Base-by-base conservation (phyloP, 768 basidiomycete species). In the Boletus barrowsii region DNA sequence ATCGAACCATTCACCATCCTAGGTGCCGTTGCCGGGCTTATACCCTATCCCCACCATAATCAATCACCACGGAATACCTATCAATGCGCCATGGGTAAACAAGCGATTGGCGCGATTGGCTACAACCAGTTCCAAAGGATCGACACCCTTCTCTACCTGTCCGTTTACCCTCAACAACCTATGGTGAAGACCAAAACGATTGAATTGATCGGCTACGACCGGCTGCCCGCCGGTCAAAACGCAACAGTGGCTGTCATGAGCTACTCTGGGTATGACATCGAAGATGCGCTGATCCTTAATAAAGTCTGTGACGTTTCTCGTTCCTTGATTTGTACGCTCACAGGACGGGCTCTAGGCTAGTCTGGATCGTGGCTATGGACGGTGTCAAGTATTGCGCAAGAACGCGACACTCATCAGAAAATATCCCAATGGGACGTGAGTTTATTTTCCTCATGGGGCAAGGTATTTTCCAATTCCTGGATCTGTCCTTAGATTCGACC, bases 151-250 rank as follows among this genome's bases (percentile, higher is more conserved):
- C 79, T 99, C n/a, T 99, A 99, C 73, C 81, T 99, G 47, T 89
- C 92, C 35, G 94, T 98, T 10, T 99, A 99, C 63, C 97, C 97
- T 22, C 97, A 99, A 67, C 93, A 98, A 64, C 97, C 97, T 3
- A 97, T 99, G 96, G 95, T 98, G 56, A 98, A 98, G 73, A 97
- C 97, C 7, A 95, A 94, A 72, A 97, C 97, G 3, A 99, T 98
- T 53, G 97, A 99, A 69, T 73, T 99, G 49, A 83, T 98, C 52
- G 96, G 95, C 3, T 99, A 98, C 68, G 95, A 99, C 72, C 87
- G 88, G 56, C 81, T 99, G 5, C 97, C 97, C 5, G 97, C 97
- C 5, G 97, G 97, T 14, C 95, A 99, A 72, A 99, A 99, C 68
- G 97, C 97, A 11, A 98, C 87, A 0, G 93, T 99, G 42, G 97